Percentiles rank a stretch among this genome's conserved stretches.
phyloP scores from a whole-genome alignment of 305 asterid genomes.

The Fraxinus platypoda region DNA sequence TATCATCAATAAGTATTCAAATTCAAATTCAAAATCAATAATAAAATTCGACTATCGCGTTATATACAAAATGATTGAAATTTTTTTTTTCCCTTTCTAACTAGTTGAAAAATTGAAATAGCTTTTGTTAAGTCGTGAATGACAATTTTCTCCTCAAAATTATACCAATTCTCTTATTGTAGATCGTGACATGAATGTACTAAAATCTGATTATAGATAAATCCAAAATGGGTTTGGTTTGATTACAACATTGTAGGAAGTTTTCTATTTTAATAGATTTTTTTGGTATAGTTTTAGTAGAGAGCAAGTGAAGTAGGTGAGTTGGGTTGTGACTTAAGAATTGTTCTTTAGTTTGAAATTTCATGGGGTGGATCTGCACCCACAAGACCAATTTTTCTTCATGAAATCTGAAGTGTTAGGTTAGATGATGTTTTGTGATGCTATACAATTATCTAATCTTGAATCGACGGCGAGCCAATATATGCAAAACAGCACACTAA shows the following conservation, averaged over 20 bases:
- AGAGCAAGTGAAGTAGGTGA: conserved; percentile 10
- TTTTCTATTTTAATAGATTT: background rate
- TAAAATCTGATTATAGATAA: background rate
- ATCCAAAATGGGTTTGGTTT: background rate
- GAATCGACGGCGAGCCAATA: background rate
- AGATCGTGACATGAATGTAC: background rate
- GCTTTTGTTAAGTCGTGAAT: background rate
- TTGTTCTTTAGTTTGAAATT: conserved; percentile 12
- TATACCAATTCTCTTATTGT: background rate
- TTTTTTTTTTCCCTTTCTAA: background rate
- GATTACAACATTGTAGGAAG: background rate
- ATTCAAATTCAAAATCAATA: background rate
- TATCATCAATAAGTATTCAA: too few species aligned
- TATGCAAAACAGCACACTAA: background rate
- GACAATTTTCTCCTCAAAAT: background rate
- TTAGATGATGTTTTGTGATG: conserved; percentile 15
- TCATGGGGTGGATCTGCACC: background rate
- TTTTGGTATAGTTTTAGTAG: background rate
- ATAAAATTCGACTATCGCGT: background rate
- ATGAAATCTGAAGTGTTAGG: conserved; percentile 8
- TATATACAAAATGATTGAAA: background rate
- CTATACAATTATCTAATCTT: background rate
- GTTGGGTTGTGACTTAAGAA: conserved; percentile 1
- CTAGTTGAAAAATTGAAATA: background rate
- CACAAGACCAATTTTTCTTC: background rate